These are phyloP conservation scores for Ceriops decandra DNA, from an alignment of 345 rosid species.

Conservation along the genomic window DNA sequence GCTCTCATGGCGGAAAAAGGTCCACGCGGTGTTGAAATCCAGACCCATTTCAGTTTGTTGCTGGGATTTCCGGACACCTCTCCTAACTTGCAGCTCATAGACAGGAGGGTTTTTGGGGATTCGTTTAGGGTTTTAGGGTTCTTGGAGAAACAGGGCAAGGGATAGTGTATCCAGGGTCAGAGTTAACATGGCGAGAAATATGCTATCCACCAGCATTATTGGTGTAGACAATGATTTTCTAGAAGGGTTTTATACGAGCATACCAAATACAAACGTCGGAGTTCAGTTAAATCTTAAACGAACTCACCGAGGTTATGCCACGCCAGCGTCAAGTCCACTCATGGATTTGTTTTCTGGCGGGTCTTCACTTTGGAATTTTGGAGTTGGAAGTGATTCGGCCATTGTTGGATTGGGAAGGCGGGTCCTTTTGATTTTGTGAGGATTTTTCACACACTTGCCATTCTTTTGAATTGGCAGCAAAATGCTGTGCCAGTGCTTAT, in stretches of 20 bases:
- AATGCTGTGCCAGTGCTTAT: conserved; percentile 6
- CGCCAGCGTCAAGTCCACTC: conserved; percentile 1
- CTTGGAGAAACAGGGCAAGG: conserved; percentile 23
- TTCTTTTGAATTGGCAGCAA: not conserved
- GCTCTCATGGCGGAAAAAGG: conserved; percentile 82
- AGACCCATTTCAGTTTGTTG: conserved; percentile 45
- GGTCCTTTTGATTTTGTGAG: not conserved
- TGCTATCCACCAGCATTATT: not conserved
- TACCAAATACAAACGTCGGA: too few species aligned
- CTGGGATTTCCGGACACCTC: conserved; percentile 26
- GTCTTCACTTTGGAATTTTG: too few species aligned
- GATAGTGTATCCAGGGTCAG: conserved; percentile 42
- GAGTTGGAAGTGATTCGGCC: too few species aligned
- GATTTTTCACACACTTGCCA: too few species aligned
- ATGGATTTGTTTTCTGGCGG: too few species aligned
- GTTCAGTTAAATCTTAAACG: not conserved
- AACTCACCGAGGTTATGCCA: conserved; percentile 6
- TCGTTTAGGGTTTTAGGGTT: conserved; percentile 18
- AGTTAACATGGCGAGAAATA: conserved; percentile 65
- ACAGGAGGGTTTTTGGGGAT: not conserved
- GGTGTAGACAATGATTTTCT: not conserved
- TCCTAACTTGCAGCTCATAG: not conserved
- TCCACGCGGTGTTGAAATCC: conserved; percentile 57
- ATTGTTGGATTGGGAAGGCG: not conserved
- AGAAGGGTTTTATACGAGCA: too few species aligned